These are phyloP conservation scores for Xylaria venustula DNA, from an alignment of 495 filamentous ascomycete species.

Conservation along the genomic window DNA sequence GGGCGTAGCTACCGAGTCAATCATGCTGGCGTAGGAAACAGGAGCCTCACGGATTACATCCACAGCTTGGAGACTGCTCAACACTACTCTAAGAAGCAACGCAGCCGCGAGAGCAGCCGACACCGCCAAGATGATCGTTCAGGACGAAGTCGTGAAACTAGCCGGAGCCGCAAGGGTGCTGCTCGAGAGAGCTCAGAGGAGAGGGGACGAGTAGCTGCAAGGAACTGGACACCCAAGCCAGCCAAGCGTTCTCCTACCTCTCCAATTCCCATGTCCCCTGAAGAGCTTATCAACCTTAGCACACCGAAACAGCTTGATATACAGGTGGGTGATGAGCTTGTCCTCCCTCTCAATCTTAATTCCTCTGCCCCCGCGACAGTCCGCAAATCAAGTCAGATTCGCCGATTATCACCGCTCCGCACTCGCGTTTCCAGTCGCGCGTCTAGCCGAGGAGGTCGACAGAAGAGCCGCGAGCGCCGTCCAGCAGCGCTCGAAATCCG, in stretches of 20 bases:
- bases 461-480: conserved; percentile 48
- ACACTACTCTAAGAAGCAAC: conserved; percentile 56
- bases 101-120: conserved; percentile 56
- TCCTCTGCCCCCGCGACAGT: conserved; percentile 41
- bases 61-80: conserved; percentile 79
- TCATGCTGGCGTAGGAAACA: conserved; percentile 38
- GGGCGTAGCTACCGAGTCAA: conserved; percentile 34
- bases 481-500: conserved; percentile 53
- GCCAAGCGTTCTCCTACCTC: conserved; percentile 88
- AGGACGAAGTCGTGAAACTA: conserved; percentile 50
- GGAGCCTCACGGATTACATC: conserved; percentile 82
- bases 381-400: conserved; percentile 37
- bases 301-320: conserved; percentile 35
- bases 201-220: conserved; percentile 61
- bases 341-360: conserved; percentile 15
- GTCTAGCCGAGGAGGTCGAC: conserved; percentile 49
- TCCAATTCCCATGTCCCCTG: conserved; percentile 87
- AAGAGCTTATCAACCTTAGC: conserved; percentile 65
- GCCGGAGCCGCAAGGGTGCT: conserved; percentile 48
- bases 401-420: conserved; percentile 36
- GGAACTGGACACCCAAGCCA: conserved; percentile 67
- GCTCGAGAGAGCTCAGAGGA: conserved; percentile 64
- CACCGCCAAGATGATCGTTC: conserved; percentile 43
- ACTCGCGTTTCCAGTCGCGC: conserved; percentile 38
- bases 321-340: conserved; percentile 14